Conservation (phyloP, 257 asterid species). For the Lycium ferocissimum region DNA sequence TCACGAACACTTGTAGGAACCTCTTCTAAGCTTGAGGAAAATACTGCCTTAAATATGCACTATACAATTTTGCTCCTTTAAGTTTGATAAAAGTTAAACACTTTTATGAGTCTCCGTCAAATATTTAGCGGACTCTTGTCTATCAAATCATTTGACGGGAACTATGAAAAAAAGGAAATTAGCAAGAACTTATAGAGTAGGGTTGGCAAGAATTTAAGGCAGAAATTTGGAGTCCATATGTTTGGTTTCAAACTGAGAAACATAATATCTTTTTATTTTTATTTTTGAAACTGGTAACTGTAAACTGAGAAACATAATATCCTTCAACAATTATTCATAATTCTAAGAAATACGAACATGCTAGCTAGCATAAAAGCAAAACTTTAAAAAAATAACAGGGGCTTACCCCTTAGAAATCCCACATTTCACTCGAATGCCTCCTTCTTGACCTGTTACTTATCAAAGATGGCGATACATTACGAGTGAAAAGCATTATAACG, state of each 20-base stretch:
- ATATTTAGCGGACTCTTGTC: no score
- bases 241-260: background rate
- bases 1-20: no score
- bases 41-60: no score
- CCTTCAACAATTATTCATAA: background rate
- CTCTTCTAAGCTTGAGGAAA: no score
- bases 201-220: background rate
- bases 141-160: no score
- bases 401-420: background rate
- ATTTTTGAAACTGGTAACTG: no score
- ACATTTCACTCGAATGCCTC: background rate
- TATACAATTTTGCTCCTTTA: no score
- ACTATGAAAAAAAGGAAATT: background rate
- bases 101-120: no score
- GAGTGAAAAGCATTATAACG: background rate
- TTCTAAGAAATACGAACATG: background rate
- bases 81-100: no score
- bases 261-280: background rate
- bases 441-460: background rate
- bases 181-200: background rate
- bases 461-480: background rate
- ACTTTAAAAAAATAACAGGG: background rate
- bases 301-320: background rate
- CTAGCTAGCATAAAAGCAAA: slow-evolving; percentile 29
- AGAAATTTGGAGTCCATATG: no score